Evolutionary conservation across 208 protist genomes (phyloP), one percentile per base, ranked within the genome.

Genomic region (Wallacemonas sp.): DNA sequence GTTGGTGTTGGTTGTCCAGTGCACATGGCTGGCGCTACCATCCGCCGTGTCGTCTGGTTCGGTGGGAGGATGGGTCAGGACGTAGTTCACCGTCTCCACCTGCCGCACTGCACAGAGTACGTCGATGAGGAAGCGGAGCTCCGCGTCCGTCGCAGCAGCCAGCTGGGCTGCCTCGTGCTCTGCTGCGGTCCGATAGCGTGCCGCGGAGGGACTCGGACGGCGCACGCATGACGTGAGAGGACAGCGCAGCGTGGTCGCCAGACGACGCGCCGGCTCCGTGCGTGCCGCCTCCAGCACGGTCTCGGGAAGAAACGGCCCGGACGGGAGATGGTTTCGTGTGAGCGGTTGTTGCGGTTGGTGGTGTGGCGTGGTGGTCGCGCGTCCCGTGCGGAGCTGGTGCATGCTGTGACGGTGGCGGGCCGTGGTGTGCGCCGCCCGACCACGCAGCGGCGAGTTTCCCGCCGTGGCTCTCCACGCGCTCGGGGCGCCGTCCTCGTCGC

Each of bases 61-160:
- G n/a, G n/a, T n/a, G n/a, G n/a, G n/a, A n/a, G n/a, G n/a, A n/a
- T n/a, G n/a, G n/a, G n/a, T n/a, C n/a, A n/a, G n/a, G n/a, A n/a
- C n/a, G n/a, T n/a, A n/a, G n/a, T n/a, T n/a, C n/a, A n/a, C n/a
- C n/a, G n/a, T n/a, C n/a, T 65, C 46, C 24, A 71, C 65, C 65
- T 88, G 83, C 0, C 76, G 73, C 36, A 93, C 41, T 0, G 87
- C 83, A 52, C 81, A 90, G 23, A 93, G 70, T 1, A 74, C 80
- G 36, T 93, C 87, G 61, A 83, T 82, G 29, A 93, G 65, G 17
- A 92, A 44, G 38, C 68, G 67, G 0, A 65, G 62, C 61, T 74
- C 57, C 39, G 34, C 57, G 5, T 44, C 57, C 29, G 57, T 47
- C 14, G 57, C 29, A 3, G 14, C 21, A 5, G 8, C 11, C 29